A percentile compares a stretch with the other conserved stretches of the same genome.
Evolutionary conservation across 75 land plant species (phyloP).

Genomic region (Picea glauca): DNA sequence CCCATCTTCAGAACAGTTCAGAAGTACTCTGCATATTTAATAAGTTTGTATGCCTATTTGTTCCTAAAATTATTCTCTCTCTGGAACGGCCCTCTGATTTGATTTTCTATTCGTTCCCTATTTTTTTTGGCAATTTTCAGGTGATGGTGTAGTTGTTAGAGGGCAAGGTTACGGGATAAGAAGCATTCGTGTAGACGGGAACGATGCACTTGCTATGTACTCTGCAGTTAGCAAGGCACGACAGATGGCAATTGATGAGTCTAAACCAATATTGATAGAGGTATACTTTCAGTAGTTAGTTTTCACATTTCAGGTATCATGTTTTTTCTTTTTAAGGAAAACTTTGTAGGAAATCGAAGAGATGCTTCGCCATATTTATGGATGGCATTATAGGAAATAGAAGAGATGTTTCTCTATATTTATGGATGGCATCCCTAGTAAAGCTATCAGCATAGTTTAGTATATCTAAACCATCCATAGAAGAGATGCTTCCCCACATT

Average conservation of each 20-base stretch:
- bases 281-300: conserved; percentile 22
- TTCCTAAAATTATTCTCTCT: not conserved
- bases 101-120: not conserved
- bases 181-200: conserved; percentile 86
- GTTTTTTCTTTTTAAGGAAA: not conserved
- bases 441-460: not conserved
- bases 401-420: not conserved
- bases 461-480: no score
- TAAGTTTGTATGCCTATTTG: not conserved
- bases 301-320: not conserved
- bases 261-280: conserved; percentile 77
- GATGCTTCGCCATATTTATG: not conserved
- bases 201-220: conserved; percentile 83
- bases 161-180: conserved; percentile 86
- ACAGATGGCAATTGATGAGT: conserved; percentile 60
- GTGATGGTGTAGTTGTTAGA: conserved; percentile 76
- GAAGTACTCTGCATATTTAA: conserved; percentile 36
- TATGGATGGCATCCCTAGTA: not conserved
- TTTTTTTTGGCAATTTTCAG: conserved; percentile 19
- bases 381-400: no score
- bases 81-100: not conserved
- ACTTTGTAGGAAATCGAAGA: no score
- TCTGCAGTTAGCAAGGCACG: conserved; percentile 64
- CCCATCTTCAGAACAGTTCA: conserved; percentile 71
- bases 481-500: not conserved